Evolutionary conservation across 768 basidiomycete species (phyloP).

Genomic region (Auricularia sp.): DNA sequence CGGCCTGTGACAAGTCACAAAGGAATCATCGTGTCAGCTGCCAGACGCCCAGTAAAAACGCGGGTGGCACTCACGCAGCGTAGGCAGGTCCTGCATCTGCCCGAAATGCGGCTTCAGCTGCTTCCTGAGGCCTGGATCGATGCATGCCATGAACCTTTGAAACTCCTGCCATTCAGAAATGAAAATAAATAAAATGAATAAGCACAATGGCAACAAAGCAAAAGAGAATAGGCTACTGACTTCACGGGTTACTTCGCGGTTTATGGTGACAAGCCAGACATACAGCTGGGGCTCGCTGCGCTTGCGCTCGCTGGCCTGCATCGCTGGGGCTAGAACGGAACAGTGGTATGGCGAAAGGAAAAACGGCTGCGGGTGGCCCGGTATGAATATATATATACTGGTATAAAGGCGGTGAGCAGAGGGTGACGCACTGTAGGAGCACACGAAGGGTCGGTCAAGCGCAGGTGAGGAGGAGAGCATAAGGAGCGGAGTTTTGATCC

Average conservation of each 20-base stretch:
- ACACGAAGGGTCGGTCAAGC: background rate
- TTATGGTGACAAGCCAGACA: background rate
- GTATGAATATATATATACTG: background rate
- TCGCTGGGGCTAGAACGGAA: background rate
- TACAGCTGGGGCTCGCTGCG: background rate
- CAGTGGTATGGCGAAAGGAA: background rate
- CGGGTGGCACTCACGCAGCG: background rate
- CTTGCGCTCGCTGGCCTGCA: background rate
- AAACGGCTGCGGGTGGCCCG: background rate
- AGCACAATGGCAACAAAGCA: background rate
- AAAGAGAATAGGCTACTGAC: background rate
- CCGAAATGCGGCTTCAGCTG: background rate
- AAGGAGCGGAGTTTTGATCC: background rate
- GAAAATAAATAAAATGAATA: background rate
- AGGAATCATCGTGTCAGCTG: background rate
- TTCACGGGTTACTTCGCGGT: slow-evolving; percentile 1
- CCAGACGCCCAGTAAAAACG: background rate
- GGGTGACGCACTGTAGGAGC: background rate
- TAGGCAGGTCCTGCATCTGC: background rate
- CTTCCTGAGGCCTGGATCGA: background rate
- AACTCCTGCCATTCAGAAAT: background rate
- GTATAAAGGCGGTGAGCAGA: background rate
- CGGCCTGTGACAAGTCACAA: slow-evolving; percentile 35
- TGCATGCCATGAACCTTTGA: background rate
- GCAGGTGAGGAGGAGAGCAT: background rate